These are phyloP conservation scores for Russula compacta DNA, from an alignment of 768 basidiomycete species.

Conservation along the genomic window DNA sequence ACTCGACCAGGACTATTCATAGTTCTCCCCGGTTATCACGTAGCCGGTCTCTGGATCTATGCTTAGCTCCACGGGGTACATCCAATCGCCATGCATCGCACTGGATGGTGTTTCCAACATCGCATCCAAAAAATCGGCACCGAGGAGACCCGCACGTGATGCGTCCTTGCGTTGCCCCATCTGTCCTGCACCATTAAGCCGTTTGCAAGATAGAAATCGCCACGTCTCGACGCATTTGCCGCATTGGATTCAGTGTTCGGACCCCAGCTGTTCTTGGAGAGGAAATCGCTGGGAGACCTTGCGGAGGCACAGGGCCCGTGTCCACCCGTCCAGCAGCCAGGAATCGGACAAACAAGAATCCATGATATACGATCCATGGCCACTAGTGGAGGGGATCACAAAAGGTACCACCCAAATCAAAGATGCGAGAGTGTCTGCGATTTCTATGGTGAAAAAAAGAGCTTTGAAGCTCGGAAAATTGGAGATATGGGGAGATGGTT, in stretches of 20 bases:
- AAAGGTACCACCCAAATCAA: neutral
- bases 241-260: neutral
- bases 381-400: neutral
- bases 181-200: neutral
- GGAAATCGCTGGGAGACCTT: neutral
- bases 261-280: constrained; percentile 1
- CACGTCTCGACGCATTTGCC: neutral
- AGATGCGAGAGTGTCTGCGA: neutral
- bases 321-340: neutral
- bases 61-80: neutral
- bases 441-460: neutral
- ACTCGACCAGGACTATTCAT: neutral
- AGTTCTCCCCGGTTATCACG: neutral
- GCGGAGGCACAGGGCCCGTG: neutral
- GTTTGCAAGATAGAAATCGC: neutral
- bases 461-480: neutral
- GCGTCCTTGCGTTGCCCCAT: neutral
- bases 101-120: neutral
- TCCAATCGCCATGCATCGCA: neutral
- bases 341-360: neutral
- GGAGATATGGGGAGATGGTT: neutral
- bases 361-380: neutral
- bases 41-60: neutral
- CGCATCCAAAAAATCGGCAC: neutral
- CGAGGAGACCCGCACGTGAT: neutral